These are phyloP conservation scores for Trebouxia sp. DNA, from an alignment of 139 green algal genomes.

Conservation along the genomic window DNA sequence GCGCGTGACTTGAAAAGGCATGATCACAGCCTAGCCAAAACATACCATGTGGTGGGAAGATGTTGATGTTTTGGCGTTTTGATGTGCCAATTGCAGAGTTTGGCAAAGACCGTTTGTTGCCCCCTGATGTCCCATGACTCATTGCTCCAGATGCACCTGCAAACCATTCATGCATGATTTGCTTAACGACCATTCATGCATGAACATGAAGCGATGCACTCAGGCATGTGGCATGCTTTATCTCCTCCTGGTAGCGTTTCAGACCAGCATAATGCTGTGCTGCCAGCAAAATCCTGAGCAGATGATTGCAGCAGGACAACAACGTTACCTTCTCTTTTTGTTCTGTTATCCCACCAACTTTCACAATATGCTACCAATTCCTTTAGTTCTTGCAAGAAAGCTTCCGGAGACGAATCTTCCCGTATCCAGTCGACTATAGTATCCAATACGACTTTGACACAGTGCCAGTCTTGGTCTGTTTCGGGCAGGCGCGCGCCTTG, in stretches of 20 bases:
- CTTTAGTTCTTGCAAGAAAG: constrained; percentile 42
- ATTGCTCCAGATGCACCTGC: constrained; percentile 20
- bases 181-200: too few relatives aligned
- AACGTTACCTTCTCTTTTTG: constrained; percentile 31
- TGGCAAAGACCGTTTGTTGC: constrained; percentile 6
- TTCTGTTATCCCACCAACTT: constrained; percentile 62
- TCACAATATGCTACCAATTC: constrained; percentile 49
- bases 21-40: not conserved
- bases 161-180: not conserved
- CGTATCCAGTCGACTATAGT: constrained; percentile 39
- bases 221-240: too few relatives aligned
- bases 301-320: too few relatives aligned
- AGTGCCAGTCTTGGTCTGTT: constrained; percentile 44
- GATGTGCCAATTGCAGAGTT: not conserved
- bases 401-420: constrained; percentile 30
- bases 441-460: constrained; percentile 33
- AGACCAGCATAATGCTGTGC: too few relatives aligned
- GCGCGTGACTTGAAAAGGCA: too few relatives aligned
- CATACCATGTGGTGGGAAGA: constrained; percentile 11
- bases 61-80: constrained; percentile 16
- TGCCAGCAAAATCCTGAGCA: too few relatives aligned
- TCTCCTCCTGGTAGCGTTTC: too few relatives aligned
- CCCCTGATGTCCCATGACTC: not conserved
- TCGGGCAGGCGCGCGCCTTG: constrained; percentile 56
- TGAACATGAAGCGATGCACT: too few relatives aligned